Conservation (phyloP, 805 yeast species). For the Helenozyma baotianmanensis region DNA sequence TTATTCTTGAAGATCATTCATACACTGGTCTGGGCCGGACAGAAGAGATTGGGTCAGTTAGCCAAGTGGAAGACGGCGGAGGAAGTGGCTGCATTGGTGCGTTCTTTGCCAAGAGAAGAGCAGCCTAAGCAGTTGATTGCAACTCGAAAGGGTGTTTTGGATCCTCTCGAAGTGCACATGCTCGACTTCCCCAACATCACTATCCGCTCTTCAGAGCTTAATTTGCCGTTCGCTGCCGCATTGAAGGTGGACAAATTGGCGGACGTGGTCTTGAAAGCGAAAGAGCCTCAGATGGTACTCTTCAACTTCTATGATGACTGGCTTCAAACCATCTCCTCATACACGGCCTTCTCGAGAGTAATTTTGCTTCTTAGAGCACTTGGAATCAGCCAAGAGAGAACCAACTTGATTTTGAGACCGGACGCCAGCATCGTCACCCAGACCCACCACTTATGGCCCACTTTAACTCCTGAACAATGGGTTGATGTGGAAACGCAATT, state of each 20-base stretch:
- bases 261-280: slow-evolving; percentile 76
- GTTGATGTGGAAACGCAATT: slow-evolving; percentile 79
- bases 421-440: slow-evolving; percentile 65
- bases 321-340: slow-evolving; percentile 72
- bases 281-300: slow-evolving; percentile 88
- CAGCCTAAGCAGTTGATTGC: slow-evolving; percentile 92
- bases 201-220: slow-evolving; percentile 83
- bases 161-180: slow-evolving; percentile 96
- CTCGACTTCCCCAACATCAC: slow-evolving; percentile 91
- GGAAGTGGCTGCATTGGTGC: slow-evolving; percentile 85
- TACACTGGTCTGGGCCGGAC: slow-evolving; percentile 96
- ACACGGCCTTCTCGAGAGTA: slow-evolving; percentile 90
- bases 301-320: slow-evolving; percentile 94
- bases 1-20: slow-evolving; percentile 84
- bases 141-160: slow-evolving; percentile 84
- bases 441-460: slow-evolving; percentile 91
- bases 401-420: slow-evolving; percentile 71
- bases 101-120: slow-evolving; percentile 88
- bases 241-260: slow-evolving; percentile 75
- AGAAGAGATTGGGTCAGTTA: slow-evolving; percentile 84
- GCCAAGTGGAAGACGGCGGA: slow-evolving; percentile 99
- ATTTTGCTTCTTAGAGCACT: slow-evolving; percentile 79
- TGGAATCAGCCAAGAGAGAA: slow-evolving; percentile 69
- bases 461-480: slow-evolving; percentile 88
- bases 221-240: slow-evolving; percentile 84